Conservation (phyloP, 2,329 filamentous ascomycete genomes). For the Pezicula rhizophila region DNA sequence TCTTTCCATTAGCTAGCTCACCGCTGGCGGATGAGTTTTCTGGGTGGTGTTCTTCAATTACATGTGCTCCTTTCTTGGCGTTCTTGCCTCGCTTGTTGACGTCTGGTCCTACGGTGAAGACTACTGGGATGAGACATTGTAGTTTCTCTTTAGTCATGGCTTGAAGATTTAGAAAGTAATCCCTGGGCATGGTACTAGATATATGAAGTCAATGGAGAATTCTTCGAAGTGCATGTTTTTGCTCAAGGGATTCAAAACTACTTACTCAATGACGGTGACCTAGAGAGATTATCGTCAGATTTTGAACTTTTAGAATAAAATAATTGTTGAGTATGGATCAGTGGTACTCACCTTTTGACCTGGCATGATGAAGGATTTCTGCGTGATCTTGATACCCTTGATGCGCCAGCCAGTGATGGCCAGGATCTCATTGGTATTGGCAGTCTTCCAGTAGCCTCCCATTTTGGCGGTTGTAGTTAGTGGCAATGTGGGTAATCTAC, state of each 20-base stretch:
- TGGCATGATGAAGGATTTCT: conserved; percentile 67
- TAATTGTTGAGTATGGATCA: not conserved
- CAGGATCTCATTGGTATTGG: conserved; percentile 76
- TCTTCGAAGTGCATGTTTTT: conserved; percentile 16
- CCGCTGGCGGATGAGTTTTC: no score
- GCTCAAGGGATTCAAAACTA: conserved; percentile 14
- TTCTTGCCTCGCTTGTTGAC: conserved; percentile 50
- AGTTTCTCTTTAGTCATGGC: conserved; percentile 89
- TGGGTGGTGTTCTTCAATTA: conserved; percentile 1
- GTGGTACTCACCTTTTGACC: conserved; percentile 51
- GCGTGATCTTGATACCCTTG: conserved; percentile 68
- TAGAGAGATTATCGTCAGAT: conserved; percentile 5
- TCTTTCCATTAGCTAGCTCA: conserved; percentile 14
- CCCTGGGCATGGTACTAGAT: conserved; percentile 62
- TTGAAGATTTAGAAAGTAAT: conserved; percentile 76
- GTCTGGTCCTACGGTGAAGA: conserved; percentile 80
- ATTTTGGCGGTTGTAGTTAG: conserved; percentile 30
- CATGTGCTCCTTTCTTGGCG: conserved; percentile 1
- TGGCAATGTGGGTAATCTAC: not conserved
- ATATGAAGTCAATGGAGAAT: conserved; percentile 16
- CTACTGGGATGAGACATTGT: conserved; percentile 73
- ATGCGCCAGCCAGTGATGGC: conserved; percentile 78
- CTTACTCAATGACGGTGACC: conserved; percentile 19
- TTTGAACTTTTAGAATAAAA: not conserved
- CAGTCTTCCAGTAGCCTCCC: conserved; percentile 54